Conservation (phyloP, 2,329 filamentous ascomycete species). For the Xylariomycetidae sp. region DNA sequence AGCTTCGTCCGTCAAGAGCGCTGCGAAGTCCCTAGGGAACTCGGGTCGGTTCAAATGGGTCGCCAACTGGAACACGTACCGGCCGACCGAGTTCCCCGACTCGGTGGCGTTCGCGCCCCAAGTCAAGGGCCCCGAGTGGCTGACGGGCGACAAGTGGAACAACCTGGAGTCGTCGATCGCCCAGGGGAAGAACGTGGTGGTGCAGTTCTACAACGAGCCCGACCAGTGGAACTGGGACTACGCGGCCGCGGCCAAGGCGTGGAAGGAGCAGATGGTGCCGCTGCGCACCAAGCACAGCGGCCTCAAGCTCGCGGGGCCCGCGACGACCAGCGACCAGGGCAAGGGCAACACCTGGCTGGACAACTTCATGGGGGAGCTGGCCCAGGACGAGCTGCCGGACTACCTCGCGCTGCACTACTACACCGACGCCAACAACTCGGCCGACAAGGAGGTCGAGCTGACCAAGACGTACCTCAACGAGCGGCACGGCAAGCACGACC, state of each 20-base stretch:
- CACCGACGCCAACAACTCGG: slow-evolving; percentile 8
- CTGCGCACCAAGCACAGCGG: slow-evolving; percentile 16
- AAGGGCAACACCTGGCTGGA: slow-evolving; percentile 34
- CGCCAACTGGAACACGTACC: slow-evolving; percentile 15
- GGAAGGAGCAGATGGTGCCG: slow-evolving; percentile 30
- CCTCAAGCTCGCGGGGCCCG: slow-evolving; percentile 33
- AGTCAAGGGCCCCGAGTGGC: slow-evolving; percentile 31
- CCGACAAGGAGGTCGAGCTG: slow-evolving; percentile 24
- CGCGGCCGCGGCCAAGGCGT: slow-evolving; percentile 29
- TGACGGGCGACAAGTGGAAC: slow-evolving; percentile 32
- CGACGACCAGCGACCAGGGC: slow-evolving; percentile 30
- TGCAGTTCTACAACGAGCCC: slow-evolving; percentile 42
- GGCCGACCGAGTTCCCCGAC: slow-evolving; percentile 16
- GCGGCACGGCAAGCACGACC: slow-evolving; percentile 28
- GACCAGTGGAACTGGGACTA: slow-evolving; percentile 29
- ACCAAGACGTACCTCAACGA: slow-evolving; percentile 32
- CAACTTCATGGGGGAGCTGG: slow-evolving; percentile 30
- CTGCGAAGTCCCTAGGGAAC: slow-evolving; percentile 6
- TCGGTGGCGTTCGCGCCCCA: slow-evolving; percentile 37
- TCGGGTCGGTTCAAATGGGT: slow-evolving; percentile 7
- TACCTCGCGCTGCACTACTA: slow-evolving; percentile 39
- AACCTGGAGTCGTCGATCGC: slow-evolving; percentile 15
- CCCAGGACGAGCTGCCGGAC: slow-evolving; percentile 31
- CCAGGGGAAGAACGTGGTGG: slow-evolving; percentile 19
- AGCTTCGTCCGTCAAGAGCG: neutral